Percentiles rank a stretch among this genome's conserved stretches.
Evolutionary conservation across 805 yeast species (phyloP).

Genomic region (Ogataea chonburiensis): DNA sequence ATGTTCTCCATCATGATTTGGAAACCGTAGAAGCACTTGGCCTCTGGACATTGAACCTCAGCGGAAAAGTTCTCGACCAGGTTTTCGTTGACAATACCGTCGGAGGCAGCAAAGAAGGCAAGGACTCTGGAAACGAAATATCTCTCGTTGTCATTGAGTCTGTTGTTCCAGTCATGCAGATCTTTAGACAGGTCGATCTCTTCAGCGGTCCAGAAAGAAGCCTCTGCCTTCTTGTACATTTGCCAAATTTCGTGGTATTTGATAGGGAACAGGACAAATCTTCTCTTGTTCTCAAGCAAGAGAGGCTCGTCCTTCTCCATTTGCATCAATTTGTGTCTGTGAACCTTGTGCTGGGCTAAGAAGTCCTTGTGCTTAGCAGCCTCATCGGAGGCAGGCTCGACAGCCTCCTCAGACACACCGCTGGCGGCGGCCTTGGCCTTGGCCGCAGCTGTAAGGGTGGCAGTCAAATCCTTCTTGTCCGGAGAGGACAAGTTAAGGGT

Average conservation of each 20-base stretch:
- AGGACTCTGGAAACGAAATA: conserved; percentile 88
- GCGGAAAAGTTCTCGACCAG: conserved; percentile 96
- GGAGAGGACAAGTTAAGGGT: conserved; percentile 47
- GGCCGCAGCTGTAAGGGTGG: conserved; percentile 41
- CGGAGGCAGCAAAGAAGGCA: conserved; percentile 98
- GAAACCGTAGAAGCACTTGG: conserved; percentile 98
- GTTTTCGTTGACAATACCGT: conserved; percentile 97
- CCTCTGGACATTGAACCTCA: conserved; percentile 96
- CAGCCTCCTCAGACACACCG: conserved; percentile 15
- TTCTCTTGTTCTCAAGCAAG: conserved; percentile 75
- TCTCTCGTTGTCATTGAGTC: conserved; percentile 86
- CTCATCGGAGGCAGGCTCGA: conserved; percentile 19
- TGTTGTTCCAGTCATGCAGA: conserved; percentile 86
- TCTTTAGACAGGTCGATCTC: conserved; percentile 96
- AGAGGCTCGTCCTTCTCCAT: conserved; percentile 88
- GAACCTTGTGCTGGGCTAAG: conserved; percentile 59
- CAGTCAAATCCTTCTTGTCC: conserved; percentile 42
- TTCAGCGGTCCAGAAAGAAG: conserved; percentile 99
- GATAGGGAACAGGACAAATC: conserved; percentile 94
- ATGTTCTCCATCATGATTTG: conserved; percentile 99
- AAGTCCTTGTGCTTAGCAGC: conserved; percentile 51
- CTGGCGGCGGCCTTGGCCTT: conserved; percentile 33
- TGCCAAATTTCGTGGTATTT: conserved; percentile 98
- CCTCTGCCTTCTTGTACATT: conserved; percentile 98
- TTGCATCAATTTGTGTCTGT: conserved; percentile 71